Percentiles rank a stretch among this genome's conserved stretches.
Conservation (phyloP, 225 moss, liverwort and hornwort species). For the Pseudoscleropodium purum region DNA sequence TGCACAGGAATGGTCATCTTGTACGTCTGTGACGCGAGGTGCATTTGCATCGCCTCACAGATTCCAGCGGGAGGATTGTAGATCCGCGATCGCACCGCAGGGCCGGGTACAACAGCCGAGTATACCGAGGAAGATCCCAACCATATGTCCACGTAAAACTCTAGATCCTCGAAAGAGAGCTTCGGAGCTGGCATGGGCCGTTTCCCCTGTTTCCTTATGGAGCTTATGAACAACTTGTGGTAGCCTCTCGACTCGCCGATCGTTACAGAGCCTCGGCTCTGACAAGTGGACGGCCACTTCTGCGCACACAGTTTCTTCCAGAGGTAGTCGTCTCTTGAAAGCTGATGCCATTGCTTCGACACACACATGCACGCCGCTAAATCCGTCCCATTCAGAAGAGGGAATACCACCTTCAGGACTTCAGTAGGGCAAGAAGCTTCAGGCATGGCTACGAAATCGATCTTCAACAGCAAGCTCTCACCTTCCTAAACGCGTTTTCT, state of each 20-base stretch:
- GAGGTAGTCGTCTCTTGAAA: conserved; percentile 72
- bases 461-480: neutral
- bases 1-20: conserved; percentile 84
- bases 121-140: conserved; percentile 48
- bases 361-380: conserved; percentile 87
- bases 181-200: conserved; percentile 68
- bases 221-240: conserved; percentile 67
- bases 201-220: conserved; percentile 35
- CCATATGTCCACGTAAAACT: conserved; percentile 92
- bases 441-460: conserved; percentile 24
- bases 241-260: conserved; percentile 61
- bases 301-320: conserved; percentile 81
- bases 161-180: conserved; percentile 71
- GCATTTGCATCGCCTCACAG: conserved; percentile 63
- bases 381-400: conserved; percentile 59
- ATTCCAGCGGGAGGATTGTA: conserved; percentile 53
- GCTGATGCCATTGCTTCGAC: conserved; percentile 74
- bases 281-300: conserved; percentile 77
- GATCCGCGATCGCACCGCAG: conserved; percentile 50
- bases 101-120: conserved; percentile 71
- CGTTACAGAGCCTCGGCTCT: conserved; percentile 42
- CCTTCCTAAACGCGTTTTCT: neutral
- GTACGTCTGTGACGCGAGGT: conserved; percentile 58
- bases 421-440: conserved; percentile 51
- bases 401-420: conserved; percentile 72